Conservation (phyloP, 768 basidiomycete species). For the Russula olivacea region DNA sequence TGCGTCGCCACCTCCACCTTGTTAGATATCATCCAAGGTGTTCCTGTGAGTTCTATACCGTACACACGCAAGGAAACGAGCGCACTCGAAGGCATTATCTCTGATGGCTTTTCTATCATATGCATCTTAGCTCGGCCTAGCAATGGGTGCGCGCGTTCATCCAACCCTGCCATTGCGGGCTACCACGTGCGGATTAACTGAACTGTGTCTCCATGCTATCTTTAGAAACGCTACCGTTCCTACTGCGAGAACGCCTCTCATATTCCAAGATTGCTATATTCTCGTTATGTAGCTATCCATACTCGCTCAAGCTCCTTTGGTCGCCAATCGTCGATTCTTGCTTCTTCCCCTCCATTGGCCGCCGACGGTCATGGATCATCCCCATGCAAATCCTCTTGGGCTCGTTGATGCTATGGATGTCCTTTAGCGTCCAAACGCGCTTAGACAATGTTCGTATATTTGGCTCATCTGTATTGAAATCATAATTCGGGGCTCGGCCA, state of each 20-base stretch:
- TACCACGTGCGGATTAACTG: conserved; percentile 58
- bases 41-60: conserved; percentile 58
- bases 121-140: conserved; percentile 23
- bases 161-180: conserved; percentile 37
- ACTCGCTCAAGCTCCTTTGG: conserved; percentile 96
- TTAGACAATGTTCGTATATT: conserved; percentile 62
- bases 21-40: conserved; percentile 61
- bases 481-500: not conserved
- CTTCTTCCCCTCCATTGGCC: conserved; percentile 74
- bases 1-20: not conserved
- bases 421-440: conserved; percentile 63
- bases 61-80: not conserved
- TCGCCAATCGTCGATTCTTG: conserved; percentile 94
- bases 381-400: conserved; percentile 94
- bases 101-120: not conserved
- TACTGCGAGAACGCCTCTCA: conserved; percentile 89
- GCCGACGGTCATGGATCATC: conserved; percentile 97
- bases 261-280: conserved; percentile 97
- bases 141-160: conserved; percentile 10
- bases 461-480: not conserved
- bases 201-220: not conserved
- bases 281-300: conserved; percentile 87
- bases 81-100: not conserved
- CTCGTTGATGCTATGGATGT: conserved; percentile 72
- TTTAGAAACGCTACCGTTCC: conserved; percentile 90